Evolutionary conservation across 306 rosid genomes (phyloP).

Genomic region (Fragaria nilgerrensis): DNA sequence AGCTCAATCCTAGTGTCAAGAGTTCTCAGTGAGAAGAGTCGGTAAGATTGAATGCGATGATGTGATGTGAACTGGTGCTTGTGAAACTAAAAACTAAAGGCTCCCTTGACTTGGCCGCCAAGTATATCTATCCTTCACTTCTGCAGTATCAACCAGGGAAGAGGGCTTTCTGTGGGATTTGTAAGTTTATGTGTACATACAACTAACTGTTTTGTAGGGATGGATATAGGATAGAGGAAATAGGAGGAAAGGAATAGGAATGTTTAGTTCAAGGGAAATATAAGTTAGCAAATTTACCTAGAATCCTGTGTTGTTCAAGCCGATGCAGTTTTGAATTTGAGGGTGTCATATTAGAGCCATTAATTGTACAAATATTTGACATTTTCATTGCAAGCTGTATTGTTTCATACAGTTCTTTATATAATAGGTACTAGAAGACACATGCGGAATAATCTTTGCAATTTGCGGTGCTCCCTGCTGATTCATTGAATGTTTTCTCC

Average conservation of each 20-base stretch:
- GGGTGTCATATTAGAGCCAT: conserved; percentile 15
- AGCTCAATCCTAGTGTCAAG: neutral
- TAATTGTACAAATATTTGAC: conserved; percentile 40
- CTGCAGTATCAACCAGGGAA: conserved; percentile 17
- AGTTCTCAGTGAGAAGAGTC: neutral
- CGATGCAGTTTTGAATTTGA: conserved; percentile 44
- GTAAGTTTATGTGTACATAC: conserved; percentile 49
- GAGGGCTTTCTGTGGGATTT: conserved; percentile 46
- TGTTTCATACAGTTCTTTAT: neutral
- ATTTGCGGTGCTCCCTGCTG: neutral
- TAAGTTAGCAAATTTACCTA: conserved; percentile 34
- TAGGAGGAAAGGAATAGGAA: conserved; percentile 48
- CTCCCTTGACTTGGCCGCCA: conserved; percentile 6
- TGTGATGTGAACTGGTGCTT: neutral
- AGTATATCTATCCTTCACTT: neutral
- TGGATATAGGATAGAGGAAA: conserved; percentile 55
- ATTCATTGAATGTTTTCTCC: neutral
- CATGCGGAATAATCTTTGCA: neutral
- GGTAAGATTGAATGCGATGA: neutral
- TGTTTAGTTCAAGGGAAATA: conserved; percentile 33
- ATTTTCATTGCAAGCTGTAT: conserved; percentile 11
- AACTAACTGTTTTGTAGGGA: conserved; percentile 36
- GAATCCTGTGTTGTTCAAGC: conserved; percentile 30
- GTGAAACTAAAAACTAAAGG: conserved; percentile 4
- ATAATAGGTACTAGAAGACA: neutral